Conservation (phyloP, 441 rosid genomes). For the Breynia disticha region DNA sequence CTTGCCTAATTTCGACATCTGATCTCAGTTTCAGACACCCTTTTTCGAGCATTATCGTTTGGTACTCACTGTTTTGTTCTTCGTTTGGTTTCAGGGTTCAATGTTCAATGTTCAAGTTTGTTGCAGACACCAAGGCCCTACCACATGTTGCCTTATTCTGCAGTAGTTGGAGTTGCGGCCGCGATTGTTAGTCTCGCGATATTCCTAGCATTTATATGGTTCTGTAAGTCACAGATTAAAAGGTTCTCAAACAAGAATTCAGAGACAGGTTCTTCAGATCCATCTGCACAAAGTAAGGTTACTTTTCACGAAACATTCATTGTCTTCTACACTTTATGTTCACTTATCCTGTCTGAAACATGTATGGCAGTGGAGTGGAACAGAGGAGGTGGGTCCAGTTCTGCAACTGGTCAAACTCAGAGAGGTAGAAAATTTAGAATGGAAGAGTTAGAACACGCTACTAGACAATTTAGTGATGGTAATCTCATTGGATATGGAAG, state of each 20-base stretch:
- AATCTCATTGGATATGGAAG: conserved; percentile 50
- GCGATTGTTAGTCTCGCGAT: conserved; percentile 24
- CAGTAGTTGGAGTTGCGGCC: conserved; percentile 28
- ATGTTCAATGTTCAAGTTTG: conserved; percentile 30
- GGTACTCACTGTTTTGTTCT: conserved; percentile 9
- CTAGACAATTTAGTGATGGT: conserved; percentile 37
- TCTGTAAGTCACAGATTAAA: conserved; percentile 29
- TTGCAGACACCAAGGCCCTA: conserved; percentile 11
- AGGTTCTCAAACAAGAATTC: conserved; percentile 25
- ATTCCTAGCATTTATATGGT: conserved; percentile 25
- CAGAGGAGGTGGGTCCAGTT: conserved; percentile 19
- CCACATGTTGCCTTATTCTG: conserved; percentile 26
- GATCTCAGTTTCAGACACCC: conserved; percentile 4
- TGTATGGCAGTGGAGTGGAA: conserved; percentile 29
- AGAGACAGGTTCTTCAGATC: conserved; percentile 41
- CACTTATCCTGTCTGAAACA: conserved; percentile 10
- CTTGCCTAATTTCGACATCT: conserved; percentile 7
- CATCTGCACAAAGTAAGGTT: conserved; percentile 36
- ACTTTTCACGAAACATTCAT: background rate
- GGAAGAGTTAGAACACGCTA: conserved; percentile 53
- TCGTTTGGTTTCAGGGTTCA: conserved; percentile 4
- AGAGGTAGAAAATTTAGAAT: conserved; percentile 30
- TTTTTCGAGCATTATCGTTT: background rate
- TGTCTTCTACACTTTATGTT: background rate
- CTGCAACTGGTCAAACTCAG: background rate